Base-by-base conservation (phyloP, 2,329 filamentous ascomycete species). In the Pleoardoris graminearum region DNA sequence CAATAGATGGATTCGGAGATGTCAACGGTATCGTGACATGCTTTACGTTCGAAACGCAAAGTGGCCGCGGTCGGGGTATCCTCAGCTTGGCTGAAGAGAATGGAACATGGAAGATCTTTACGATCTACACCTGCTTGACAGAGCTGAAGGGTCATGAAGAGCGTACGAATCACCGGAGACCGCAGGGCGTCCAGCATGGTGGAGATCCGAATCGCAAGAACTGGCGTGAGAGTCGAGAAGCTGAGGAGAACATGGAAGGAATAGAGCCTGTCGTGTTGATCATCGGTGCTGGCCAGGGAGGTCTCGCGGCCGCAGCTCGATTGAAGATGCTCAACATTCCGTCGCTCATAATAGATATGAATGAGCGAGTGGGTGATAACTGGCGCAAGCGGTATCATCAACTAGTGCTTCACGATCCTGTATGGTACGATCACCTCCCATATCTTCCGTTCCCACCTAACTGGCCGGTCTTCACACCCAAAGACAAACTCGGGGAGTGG, bases 351-450 rank as follows among this genome's bases (percentile, higher is more conserved):
- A 67, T 81, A 37, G 78, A 80, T 39, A 68, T 70, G 21, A 75
- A 76, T 27, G 61, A 65, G 19, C 59, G 68, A 0, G 68, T 80
- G 4, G 78, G 79, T 1, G 74, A 79, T 48, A 77, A 75, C 38
- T 81, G 78, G 78, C 66, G 67, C 1, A 69, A 74, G 42, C 68
- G 78, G 42, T 80, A 81, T 54, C 74, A 77, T 33, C 76, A 76
- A 17, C 67, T 76, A 7, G 74, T 75, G 11, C 69, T 72, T 23
- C 74, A 76, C 54, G 74, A 75, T 7, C 69, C 69, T 4, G 74
- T 72, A n/a, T 69, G 70, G 54, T 72, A 73, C 45, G 70, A 73
- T 46, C 70, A 75, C 37, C 60, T 76, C 51, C 75, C 74, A 1
- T 76, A 70, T 37, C 22, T 71, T 2, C 62, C 63, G 1, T 71